Base-by-base conservation (phyloP, 2,329 filamentous ascomycete species). In the Paradendryphiella salina region DNA sequence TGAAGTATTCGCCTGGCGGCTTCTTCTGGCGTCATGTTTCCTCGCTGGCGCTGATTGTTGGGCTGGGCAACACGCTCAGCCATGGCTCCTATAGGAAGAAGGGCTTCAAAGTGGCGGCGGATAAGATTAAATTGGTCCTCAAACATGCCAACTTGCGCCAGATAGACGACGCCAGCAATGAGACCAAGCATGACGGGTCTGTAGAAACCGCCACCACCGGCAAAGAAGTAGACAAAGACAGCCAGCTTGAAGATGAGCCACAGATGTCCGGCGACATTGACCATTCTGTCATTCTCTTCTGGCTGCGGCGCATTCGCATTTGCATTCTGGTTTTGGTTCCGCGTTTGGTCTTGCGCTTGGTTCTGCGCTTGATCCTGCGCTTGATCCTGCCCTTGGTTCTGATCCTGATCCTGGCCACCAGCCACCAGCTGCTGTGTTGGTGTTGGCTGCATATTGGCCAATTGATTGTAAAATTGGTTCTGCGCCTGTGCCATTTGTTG, bases 171-270 rank as follows among this genome's bases (percentile, higher is more conserved):
- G 3, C 68, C 46, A 1, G 71, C 76, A 18, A 77, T 71, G 5
- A 71, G 61, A 4, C 69, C 63, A 7, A 79, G 63, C 48, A 76
- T 67, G 5, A 77, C 49, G 2, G 76, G 74, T 13, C 69, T 55
- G 32, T 77, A 73, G 53, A 71, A 68, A 60, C 75, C 75, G 21
- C 74, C 74, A 15, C 75, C 70, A 49, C 76, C 76, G 5, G 70
- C 79, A 52, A 85, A 77, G 61, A 86, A 77, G 64, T 83, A 85
- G 46, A 80, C 77, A 61, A 85, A 83, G 50, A 81, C 78, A 50
- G 82, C 79, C 15, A 85, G 67, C 8, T 83, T 79, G 40, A 84
- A 70, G 18, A 85, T 77, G 2, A 85, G 75, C 84, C 84, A 86
- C 18, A 80, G 57, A 20, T 80, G 77, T 14, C 63, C 64, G 1